phyloP scores from a whole-genome alignment of 352 stramenopile species.

The Globisporangium canariense region DNA sequence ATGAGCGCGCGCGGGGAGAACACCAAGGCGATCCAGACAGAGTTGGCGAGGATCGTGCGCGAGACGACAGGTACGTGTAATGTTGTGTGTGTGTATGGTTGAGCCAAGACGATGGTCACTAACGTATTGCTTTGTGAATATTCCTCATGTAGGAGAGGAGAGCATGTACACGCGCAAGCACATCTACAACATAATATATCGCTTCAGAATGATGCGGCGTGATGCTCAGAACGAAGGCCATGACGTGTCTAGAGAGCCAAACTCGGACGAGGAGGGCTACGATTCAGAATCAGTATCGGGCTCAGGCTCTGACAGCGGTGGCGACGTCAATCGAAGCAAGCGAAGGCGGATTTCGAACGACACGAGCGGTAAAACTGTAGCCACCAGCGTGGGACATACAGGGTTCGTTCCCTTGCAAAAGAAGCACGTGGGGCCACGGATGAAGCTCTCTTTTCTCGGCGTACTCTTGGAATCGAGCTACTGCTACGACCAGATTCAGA shows the following conservation, averaged over 20 bases:
- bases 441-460: background rate
- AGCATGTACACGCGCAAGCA: background rate
- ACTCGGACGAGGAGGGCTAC: background rate
- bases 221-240: background rate
- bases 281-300: background rate
- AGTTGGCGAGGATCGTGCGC: background rate
- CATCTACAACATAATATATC: background rate
- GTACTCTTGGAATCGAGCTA: background rate
- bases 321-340: background rate
- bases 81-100: background rate
- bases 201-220: background rate
- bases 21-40: background rate
- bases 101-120: background rate
- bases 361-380: background rate
- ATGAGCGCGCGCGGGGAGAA: conserved; percentile 1
- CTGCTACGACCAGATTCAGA: background rate
- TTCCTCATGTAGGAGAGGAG: background rate
- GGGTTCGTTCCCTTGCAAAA: background rate
- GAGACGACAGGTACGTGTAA: background rate
- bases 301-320: background rate
- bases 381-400: background rate
- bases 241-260: background rate
- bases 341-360: background rate
- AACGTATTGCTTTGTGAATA: background rate
- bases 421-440: background rate